A percentile compares a stretch with the other conserved stretches of the same genome.
phyloP scores from a whole-genome alignment of 495 filamentous ascomycete genomes.

The Lentithecium fluviatile region DNA sequence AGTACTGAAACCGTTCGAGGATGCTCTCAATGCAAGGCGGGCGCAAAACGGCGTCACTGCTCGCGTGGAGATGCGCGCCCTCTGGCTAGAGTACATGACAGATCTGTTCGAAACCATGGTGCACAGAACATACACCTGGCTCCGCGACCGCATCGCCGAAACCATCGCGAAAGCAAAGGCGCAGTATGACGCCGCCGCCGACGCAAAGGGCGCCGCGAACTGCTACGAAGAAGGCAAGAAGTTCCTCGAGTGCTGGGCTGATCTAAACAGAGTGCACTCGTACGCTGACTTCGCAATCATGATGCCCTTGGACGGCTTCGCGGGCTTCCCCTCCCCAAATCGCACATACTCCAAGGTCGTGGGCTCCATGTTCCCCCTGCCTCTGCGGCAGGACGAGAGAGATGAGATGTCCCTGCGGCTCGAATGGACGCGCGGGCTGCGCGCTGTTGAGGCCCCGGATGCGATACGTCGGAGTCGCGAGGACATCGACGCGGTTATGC shows the following conservation, averaged over 20 bases:
- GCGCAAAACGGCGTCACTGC: slow-evolving; percentile 1
- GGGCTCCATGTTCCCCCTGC: slow-evolving; percentile 1
- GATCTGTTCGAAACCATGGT: not conserved
- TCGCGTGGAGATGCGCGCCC: not conserved
- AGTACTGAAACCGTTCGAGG: not conserved
- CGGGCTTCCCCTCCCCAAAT: not conserved
- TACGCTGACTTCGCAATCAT: not conserved
- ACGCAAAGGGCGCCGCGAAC: not conserved
- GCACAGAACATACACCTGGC: slow-evolving; percentile 2
- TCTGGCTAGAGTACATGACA: slow-evolving; percentile 11
- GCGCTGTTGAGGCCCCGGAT: too few species aligned
- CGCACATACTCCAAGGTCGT: not conserved
- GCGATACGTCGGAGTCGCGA: not conserved
- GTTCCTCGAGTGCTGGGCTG: slow-evolving; percentile 1
- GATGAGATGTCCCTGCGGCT: not conserved
- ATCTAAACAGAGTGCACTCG: not conserved
- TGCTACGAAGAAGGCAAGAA: not conserved
- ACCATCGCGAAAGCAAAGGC: not conserved
- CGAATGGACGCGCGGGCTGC: too few species aligned
- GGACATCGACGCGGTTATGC: not conserved
- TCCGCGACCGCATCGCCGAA: slow-evolving; percentile 11
- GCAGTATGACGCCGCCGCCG: not conserved
- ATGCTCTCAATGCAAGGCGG: slow-evolving; percentile 3
- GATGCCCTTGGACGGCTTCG: slow-evolving; percentile 16
- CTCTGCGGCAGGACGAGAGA: not conserved